Evolutionary conservation across 805 yeast genomes (phyloP).

Genomic region (Barnettozyma salicaria): DNA sequence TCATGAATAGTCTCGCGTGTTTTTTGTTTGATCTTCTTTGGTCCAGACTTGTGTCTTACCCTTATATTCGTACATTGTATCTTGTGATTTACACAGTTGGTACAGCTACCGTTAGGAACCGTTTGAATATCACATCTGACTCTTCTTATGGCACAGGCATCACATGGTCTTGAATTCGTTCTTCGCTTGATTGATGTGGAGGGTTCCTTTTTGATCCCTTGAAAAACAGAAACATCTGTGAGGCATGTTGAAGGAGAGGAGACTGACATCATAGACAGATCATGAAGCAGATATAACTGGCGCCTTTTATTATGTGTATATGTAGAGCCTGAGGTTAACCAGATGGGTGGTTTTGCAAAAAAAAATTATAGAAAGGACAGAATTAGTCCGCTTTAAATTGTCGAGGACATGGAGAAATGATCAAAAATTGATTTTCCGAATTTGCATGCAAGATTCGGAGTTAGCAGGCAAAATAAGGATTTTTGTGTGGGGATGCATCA

Average conservation of each 20-base stretch:
- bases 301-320: neutral
- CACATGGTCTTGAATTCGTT: slow-evolving; percentile 20
- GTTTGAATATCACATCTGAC: slow-evolving; percentile 22
- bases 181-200: slow-evolving; percentile 5
- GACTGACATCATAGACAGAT: too few relatives aligned
- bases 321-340: neutral
- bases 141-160: slow-evolving; percentile 25
- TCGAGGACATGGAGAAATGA: too few relatives aligned
- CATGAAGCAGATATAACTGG: neutral
- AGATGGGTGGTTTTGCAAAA: neutral
- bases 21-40: slow-evolving; percentile 21
- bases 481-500: too few relatives aligned
- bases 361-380: too few relatives aligned
- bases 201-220: too few relatives aligned
- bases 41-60: slow-evolving; percentile 23
- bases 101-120: slow-evolving; percentile 13
- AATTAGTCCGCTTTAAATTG: too few relatives aligned
- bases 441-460: too few relatives aligned
- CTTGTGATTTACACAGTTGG: slow-evolving; percentile 21
- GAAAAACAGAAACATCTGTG: too few relatives aligned
- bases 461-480: too few relatives aligned
- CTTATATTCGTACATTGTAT: slow-evolving; percentile 22
- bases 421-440: too few relatives aligned
- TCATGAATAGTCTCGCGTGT: slow-evolving; percentile 18
- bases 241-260: too few relatives aligned